Base-by-base conservation (phyloP, 345 rosid genomes). In the Pseudoturritis turrita region DNA sequence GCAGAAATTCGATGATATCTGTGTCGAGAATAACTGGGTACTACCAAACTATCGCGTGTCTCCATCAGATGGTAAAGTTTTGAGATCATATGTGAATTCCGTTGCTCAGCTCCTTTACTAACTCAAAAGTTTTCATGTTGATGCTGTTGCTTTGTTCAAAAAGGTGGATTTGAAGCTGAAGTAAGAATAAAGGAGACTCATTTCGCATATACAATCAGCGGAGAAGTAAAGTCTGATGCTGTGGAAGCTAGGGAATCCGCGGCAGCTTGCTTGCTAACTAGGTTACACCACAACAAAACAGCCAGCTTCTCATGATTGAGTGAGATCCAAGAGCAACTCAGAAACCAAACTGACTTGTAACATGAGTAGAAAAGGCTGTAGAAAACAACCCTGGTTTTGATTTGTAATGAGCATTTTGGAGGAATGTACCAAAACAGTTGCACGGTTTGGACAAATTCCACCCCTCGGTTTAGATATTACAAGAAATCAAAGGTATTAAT, bases 1-100 rank as follows among this genome's bases (percentile, higher is more conserved):
- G 67, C 86, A 91, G 97, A 86, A 75, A 79, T 63, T 91, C 66
- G 96, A 91, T 82, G 70, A 44, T 51, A 43, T 86, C 44, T 91
- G 94, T 55, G 31, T 52, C 5, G 43, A 67, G 69, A 86, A 82
- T 61, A 76, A 78, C 31, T 89, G 96, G 97, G 77, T 78, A 46
- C 64, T 85, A 75, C 94, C 96, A 37, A 78, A 80, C 50, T 89
- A 87, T 73, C 77, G 51, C 5, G 76, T 87, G 8, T 77, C 77
- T n/a, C 17, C 73, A 14, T 78, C 57, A 44, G 80, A 89, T 45
- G 90, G 97, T 91, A 82, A 82, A 79, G 71, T 46, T 22, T 64
- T 45, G n/a, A 33, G 73, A 56, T 60, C 65, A 31, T 36, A 17
- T 69, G 49, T 13, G 15, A 59, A 49, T 49, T 28, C 26, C 15